phyloP scores from a whole-genome alignment of 2,329 filamentous ascomycete genomes.

The Epichloe sp. region DNA sequence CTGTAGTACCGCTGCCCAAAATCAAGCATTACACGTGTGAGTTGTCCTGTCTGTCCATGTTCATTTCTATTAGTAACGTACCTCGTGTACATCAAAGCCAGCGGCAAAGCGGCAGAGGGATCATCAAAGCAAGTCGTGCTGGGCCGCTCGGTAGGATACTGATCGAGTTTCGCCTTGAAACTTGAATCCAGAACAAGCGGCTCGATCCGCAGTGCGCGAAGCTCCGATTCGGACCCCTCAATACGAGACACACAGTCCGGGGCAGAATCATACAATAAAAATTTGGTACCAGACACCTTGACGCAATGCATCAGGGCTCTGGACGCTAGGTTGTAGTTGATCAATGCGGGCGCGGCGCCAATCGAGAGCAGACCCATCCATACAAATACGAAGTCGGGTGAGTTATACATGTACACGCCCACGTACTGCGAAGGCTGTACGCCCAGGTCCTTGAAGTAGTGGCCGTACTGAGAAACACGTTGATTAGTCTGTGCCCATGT shows the following conservation, averaged over 20 bases:
- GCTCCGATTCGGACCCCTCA: background rate
- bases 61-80: background rate
- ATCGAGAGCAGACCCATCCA: constrained; percentile 7
- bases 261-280: constrained; percentile 3
- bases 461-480: constrained; percentile 5
- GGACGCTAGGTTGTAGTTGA: constrained; percentile 5
- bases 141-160: background rate
- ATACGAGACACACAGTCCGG: constrained; percentile 3
- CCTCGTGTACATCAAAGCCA: constrained; percentile 5
- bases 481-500: constrained; percentile 4
- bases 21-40: background rate
- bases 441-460: constrained; percentile 4
- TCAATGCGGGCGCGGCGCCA: constrained; percentile 5
- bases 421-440: constrained; percentile 3
- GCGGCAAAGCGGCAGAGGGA: background rate
- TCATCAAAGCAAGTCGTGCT: constrained; percentile 4
- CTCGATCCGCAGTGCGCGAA: background rate
- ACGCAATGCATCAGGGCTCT: constrained; percentile 3
- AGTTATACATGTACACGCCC: constrained; percentile 6
- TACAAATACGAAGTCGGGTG: constrained; percentile 4
- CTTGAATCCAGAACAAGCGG: background rate
- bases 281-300: constrained; percentile 1
- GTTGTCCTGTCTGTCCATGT: background rate
- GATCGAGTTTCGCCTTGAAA: background rate
- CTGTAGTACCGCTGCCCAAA: constrained; percentile 4